Evolutionary conservation across 1,284 basidiomycete species (phyloP), one percentile per base, ranked within the genome.

Genomic region (Phellopilus nigrolimitatus): DNA sequence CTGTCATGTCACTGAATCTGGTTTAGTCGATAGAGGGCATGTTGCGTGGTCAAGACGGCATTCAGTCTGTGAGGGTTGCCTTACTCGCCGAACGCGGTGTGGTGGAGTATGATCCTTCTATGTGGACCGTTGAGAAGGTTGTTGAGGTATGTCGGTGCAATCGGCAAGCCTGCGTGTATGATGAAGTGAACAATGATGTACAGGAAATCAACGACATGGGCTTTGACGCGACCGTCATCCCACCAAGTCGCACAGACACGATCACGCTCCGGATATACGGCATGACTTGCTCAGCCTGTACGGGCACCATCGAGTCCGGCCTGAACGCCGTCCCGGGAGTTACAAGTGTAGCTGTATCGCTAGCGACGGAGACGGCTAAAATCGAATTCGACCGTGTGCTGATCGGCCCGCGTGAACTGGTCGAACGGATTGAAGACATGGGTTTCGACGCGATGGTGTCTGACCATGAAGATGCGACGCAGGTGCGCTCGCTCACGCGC

Each of bases 151-250:
- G 79, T 70, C n/a, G n/a, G n/a, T n/a, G n/a, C n/a, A n/a, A n/a
- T n/a, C n/a, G n/a, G n/a, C n/a, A n/a, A n/a, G n/a, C n/a, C n/a
- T n/a, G n/a, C n/a, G n/a, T n/a, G n/a, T n/a, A n/a, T n/a, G n/a
- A n/a, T n/a, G n/a, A n/a, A n/a, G n/a, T n/a, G n/a, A 7, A 42
- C 13, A 27, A 42, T 19, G 46, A 28, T 19, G 40, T 49, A 2
- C 66, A 92, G 82, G 91, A 92, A 77, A 91, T 95, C 57, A 86
- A 84, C 13, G 92, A 95, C 68, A 88, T 94, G 46, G 93, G 93
- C 12, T 97, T 97, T 63, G 93, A 94, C 66, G 91, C 93, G 0
- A 79, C 84, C 0, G 70, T 82, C 52, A 82, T 93, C 43, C 82
- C 83, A 0, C 72, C 78, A 3, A 65, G 74, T 36, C 75, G 78